A percentile compares a stretch with the other conserved stretches of the same genome.
Evolutionary conservation across 306 rosid species (phyloP).

Genomic region (barrel medic (Medicago truncatula)): MtrunA17r5.0-ANR NC_053042.1:20030501-20031000

Average conservation of each 20-base stretch:
- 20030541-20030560: neutral
- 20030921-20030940: neutral
- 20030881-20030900: neutral
- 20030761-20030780: neutral
- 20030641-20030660: neutral
- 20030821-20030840: neutral
- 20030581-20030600: conserved; percentile 16
- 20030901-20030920: neutral
- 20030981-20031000: neutral
- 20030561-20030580: conserved; percentile 10
- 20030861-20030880: neutral
- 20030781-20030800: neutral
- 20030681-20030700: neutral
- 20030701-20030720: neutral
- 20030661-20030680: neutral
- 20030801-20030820: neutral
- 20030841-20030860: neutral
- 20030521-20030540: neutral
- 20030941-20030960: neutral
- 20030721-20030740: conserved; percentile 2
- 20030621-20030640: neutral
- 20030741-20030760: neutral
- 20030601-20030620: neutral
- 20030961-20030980: neutral
- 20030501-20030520: neutral